Conservation (phyloP, 2,329 filamentous ascomycete genomes). For the Apiospora arundinis region DNA sequence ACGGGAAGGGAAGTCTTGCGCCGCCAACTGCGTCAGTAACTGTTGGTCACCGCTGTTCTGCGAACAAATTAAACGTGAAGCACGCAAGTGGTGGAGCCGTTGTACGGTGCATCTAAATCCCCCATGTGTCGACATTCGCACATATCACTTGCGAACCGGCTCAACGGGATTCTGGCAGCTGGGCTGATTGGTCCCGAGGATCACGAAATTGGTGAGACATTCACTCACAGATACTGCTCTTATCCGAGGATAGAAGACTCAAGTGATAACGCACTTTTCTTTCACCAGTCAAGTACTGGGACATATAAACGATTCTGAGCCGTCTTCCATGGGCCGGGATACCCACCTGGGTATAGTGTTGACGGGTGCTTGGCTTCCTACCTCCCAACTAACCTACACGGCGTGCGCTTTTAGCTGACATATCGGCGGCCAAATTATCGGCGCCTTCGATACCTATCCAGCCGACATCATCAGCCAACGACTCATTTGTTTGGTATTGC, state of each 20-base stretch:
- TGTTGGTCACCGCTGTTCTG: slow-evolving; percentile 13
- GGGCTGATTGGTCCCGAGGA: background rate
- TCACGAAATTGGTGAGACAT: background rate
- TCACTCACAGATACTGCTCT: background rate
- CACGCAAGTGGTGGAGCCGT: slow-evolving; percentile 11
- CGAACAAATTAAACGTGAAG: background rate
- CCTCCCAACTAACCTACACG: background rate
- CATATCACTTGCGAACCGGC: slow-evolving; percentile 14
- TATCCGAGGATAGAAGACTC: background rate
- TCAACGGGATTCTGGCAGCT: background rate
- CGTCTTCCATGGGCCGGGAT: background rate
- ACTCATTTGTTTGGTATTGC: background rate
- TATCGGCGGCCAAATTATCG: background rate
- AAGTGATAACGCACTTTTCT: background rate
- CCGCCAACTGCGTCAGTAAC: slow-evolving; percentile 9
- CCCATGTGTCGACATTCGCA: slow-evolving; percentile 8
- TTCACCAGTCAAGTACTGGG: background rate
- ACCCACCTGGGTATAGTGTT: slow-evolving; percentile 12
- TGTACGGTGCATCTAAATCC: background rate
- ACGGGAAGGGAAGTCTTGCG: background rate
- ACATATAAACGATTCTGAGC: background rate
- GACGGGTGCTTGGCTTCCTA: background rate
- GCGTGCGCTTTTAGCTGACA: background rate
- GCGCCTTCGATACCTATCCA: background rate
- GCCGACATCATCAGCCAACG: background rate